Evolutionary conservation across 306 rosid species (phyloP).

Genomic region (Malus orientalis): DNA sequence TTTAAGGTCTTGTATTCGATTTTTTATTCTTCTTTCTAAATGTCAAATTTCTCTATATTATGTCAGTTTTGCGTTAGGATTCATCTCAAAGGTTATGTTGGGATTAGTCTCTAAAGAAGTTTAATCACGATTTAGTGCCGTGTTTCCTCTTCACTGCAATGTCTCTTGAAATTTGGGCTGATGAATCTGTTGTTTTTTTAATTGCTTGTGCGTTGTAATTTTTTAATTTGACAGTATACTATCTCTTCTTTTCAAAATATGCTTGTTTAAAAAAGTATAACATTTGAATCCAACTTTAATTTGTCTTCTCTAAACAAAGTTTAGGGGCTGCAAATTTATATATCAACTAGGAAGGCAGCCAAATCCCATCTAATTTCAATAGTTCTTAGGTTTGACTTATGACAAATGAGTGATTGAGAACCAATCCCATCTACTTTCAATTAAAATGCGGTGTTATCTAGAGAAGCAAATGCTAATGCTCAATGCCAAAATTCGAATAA

Average conservation of each 20-base stretch:
- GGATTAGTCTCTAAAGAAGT: background rate
- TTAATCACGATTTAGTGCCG: too few species aligned
- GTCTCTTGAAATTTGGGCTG: too few species aligned
- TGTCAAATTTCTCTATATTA: too few species aligned
- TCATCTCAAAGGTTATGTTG: background rate
- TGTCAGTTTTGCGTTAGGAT: background rate
- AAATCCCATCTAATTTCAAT: background rate
- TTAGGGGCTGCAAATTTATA: background rate
- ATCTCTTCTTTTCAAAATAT: background rate
- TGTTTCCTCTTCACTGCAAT: too few species aligned
- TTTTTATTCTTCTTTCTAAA: background rate
- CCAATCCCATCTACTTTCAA: background rate
- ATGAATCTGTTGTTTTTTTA: background rate
- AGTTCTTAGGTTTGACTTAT: background rate
- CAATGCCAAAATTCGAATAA: background rate
- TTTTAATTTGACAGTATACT: too few species aligned
- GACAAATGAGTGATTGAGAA: background rate
- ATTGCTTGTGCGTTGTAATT: background rate
- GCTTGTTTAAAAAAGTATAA: too few species aligned
- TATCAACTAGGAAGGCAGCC: background rate
- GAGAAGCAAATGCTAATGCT: background rate
- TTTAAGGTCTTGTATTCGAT: background rate
- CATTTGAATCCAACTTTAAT: background rate
- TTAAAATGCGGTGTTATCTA: too few species aligned
- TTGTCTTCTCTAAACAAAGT: background rate